These are phyloP conservation scores for Beauveria caledonica DNA, from an alignment of 2,329 filamentous ascomycete genomes.

Conservation along the genomic window DNA sequence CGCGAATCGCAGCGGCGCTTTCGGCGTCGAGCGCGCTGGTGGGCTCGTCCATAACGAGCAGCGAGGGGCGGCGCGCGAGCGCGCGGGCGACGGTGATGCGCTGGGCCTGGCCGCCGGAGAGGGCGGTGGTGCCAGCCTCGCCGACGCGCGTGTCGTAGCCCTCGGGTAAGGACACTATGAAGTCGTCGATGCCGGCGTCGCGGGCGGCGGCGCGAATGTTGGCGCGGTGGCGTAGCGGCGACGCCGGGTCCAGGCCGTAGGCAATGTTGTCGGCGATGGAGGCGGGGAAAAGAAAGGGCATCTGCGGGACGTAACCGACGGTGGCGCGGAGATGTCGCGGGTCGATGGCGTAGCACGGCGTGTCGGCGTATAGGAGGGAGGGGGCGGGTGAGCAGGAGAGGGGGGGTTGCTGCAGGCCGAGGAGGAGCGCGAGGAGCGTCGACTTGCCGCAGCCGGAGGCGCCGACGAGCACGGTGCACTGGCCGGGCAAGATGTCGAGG, in stretches of 20 bases:
- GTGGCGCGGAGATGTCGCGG: conserved; percentile 49
- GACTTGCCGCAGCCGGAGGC: conserved; percentile 86
- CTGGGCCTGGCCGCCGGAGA: conserved; percentile 80
- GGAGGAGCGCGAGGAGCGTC: conserved; percentile 66
- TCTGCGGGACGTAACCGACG: conserved; percentile 62
- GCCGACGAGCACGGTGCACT: conserved; percentile 72
- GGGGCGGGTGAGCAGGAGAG: conserved; percentile 19
- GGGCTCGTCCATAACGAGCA: conserved; percentile 80
- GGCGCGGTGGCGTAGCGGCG: conserved; percentile 35
- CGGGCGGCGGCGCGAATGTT: conserved; percentile 45
- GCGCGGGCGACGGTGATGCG: conserved; percentile 74
- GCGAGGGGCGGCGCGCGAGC: conserved; percentile 58
- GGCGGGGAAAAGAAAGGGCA: conserved; percentile 68
- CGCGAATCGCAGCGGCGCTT: conserved; percentile 55
- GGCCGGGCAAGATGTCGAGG: conserved; percentile 54
- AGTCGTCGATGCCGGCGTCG: conserved; percentile 63
- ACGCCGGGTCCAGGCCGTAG: conserved; percentile 60
- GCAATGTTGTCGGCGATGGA: conserved; percentile 73
- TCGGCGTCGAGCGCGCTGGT: conserved; percentile 71
- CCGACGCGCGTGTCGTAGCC: conserved; percentile 60
- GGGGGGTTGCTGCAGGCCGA: conserved; percentile 53
- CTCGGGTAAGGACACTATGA: conserved; percentile 60
- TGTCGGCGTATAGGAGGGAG: conserved; percentile 49
- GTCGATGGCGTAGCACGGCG: conserved; percentile 51
- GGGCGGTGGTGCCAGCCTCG: conserved; percentile 40